Conservation (phyloP, 768 basidiomycete genomes). For the Butyriboletus loyo region DNA sequence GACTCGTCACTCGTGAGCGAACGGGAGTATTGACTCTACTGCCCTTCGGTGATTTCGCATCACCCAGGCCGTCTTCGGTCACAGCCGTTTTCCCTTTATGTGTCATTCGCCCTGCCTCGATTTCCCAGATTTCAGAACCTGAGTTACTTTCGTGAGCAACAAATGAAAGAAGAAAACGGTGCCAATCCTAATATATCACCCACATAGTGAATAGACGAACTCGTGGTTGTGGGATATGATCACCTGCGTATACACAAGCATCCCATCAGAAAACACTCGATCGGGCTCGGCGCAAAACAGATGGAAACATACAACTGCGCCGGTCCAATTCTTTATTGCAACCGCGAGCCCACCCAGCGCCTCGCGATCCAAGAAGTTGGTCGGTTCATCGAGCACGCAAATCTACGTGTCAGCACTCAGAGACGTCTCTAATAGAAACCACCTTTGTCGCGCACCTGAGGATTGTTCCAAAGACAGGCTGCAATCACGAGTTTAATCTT, state of each 20-base stretch:
- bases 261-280: constrained; percentile 15
- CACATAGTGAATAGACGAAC: constrained; percentile 80
- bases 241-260: constrained; percentile 44
- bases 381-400: constrained; percentile 84
- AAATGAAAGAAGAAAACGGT: constrained; percentile 13
- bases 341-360: constrained; percentile 92
- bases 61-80: constrained; percentile 80
- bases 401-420: constrained; percentile 40
- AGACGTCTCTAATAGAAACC: neutral
- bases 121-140: constrained; percentile 95
- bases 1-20: constrained; percentile 66
- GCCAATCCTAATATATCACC: constrained; percentile 31
- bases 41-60: constrained; percentile 64
- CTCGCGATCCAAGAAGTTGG: constrained; percentile 97
- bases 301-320: constrained; percentile 62
- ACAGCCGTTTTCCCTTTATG: constrained; percentile 86
- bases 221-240: constrained; percentile 97
- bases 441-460: constrained; percentile 54
- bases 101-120: constrained; percentile 80
- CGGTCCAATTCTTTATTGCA: constrained; percentile 93
- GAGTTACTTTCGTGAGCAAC: constrained; percentile 14
- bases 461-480: constrained; percentile 95
- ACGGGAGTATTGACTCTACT: constrained; percentile 71
- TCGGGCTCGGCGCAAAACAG: constrained; percentile 13
- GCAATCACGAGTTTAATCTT: constrained; percentile 97